A percentile compares a stretch with the other conserved stretches of the same genome.
These are phyloP conservation scores for Sporisorium iseilematis-ciliati DNA, from an alignment of 1,284 basidiomycete genomes.

Conservation along the genomic window DNA sequence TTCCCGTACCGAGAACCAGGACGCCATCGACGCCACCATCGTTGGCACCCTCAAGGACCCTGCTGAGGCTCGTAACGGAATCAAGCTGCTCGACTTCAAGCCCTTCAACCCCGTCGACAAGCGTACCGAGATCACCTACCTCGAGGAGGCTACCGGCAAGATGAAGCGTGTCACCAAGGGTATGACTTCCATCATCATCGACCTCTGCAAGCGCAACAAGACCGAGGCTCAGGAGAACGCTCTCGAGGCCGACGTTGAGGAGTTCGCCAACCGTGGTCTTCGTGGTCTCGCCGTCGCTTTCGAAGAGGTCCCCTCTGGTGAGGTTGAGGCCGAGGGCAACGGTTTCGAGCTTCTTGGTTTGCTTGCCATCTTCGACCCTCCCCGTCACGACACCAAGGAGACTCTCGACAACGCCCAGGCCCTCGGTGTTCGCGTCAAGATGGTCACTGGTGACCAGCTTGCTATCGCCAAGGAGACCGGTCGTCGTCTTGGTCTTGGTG, in stretches of 20 bases:
- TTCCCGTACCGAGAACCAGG: slow-evolving; percentile 98
- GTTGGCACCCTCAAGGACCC: slow-evolving; percentile 80
- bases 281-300: slow-evolving; percentile 96
- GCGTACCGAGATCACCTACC: slow-evolving; percentile 98
- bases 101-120: slow-evolving; percentile 99
- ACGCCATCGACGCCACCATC: slow-evolving; percentile 92
- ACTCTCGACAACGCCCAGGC: slow-evolving; percentile 96
- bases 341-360: slow-evolving; percentile 98
- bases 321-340: slow-evolving; percentile 85
- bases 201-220: slow-evolving; percentile 95
- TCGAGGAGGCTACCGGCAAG: slow-evolving; percentile 90
- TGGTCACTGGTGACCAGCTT: slow-evolving; percentile 99
- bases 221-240: slow-evolving; percentile 88
- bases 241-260: slow-evolving; percentile 93
- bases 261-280: slow-evolving; percentile 94
- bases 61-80: slow-evolving; percentile 83
- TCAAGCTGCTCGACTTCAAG: slow-evolving; percentile 97
- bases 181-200: slow-evolving; percentile 91
- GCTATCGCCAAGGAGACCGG: slow-evolving; percentile 99
- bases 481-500: slow-evolving; percentile 92
- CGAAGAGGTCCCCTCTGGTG: slow-evolving; percentile 84
- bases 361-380: slow-evolving; percentile 96
- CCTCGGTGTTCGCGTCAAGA: slow-evolving; percentile 98
- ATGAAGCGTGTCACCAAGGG: slow-evolving; percentile 99
- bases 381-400: slow-evolving; percentile 97